Evolutionary conservation across 108 stramenopile genomes (phyloP).

Genomic region (Fistulifera solaris): DNA sequence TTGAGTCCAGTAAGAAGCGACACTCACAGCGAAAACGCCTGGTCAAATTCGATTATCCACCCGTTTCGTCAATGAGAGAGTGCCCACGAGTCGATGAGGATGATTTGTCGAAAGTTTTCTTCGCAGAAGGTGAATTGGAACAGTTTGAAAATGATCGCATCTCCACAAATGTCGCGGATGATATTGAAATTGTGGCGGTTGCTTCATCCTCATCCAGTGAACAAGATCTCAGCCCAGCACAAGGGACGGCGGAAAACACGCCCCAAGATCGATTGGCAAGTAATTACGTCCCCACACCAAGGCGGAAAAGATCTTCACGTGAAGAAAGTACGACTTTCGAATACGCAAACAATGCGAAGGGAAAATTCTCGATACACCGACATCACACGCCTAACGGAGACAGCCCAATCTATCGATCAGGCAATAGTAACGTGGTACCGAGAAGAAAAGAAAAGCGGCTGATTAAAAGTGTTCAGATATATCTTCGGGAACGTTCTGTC

Average conservation of each 20-base stretch:
- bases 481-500: slow-evolving; percentile 35
- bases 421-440: too few relatives aligned
- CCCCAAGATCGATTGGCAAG: too few relatives aligned
- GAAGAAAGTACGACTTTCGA: too few relatives aligned
- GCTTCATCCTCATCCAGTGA: slow-evolving; percentile 18
- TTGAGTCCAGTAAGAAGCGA: not conserved
- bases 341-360: too few relatives aligned
- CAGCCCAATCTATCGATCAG: too few relatives aligned
- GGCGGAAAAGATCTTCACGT: not conserved
- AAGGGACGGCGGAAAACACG: not conserved
- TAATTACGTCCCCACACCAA: slow-evolving; percentile 4
- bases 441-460: slow-evolving; percentile 16
- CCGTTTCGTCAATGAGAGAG: slow-evolving; percentile 54
- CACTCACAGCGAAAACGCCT: slow-evolving; percentile 5
- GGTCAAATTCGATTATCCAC: slow-evolving; percentile 73
- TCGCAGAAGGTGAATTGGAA: slow-evolving; percentile 68
- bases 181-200: slow-evolving; percentile 71
- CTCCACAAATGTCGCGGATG: slow-evolving; percentile 55
- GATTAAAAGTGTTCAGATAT: slow-evolving; percentile 49
- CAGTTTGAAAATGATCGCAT: slow-evolving; percentile 70
- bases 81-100: slow-evolving; percentile 51
- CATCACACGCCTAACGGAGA: too few relatives aligned
- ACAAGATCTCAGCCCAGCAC: slow-evolving; percentile 1
- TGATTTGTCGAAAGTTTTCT: slow-evolving; percentile 58
- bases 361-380: too few relatives aligned